Evolutionary conservation across 257 asterid genomes (phyloP).

Genomic region (Euphrasia confusa): DNA sequence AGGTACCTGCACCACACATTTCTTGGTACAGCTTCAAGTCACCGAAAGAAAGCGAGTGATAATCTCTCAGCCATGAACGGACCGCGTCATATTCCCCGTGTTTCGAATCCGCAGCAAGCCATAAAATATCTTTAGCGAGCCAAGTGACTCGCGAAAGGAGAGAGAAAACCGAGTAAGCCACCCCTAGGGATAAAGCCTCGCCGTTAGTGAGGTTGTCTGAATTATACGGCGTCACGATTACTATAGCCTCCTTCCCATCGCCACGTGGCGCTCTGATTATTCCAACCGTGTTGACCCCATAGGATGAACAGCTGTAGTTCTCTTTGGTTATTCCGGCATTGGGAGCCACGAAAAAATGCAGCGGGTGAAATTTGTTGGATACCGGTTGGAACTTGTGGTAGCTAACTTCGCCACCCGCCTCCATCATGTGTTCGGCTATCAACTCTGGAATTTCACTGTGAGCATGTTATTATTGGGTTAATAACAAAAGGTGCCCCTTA

Average conservation of each 20-base stretch:
- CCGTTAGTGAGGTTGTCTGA: slow-evolving; percentile 45
- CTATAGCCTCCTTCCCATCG: slow-evolving; percentile 95
- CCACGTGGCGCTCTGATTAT: slow-evolving; percentile 91
- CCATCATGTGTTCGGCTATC: slow-evolving; percentile 58
- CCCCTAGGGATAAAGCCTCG: slow-evolving; percentile 88
- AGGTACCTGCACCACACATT: slow-evolving; percentile 32
- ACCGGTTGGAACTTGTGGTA: slow-evolving; percentile 68
- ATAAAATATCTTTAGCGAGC: slow-evolving; percentile 92
- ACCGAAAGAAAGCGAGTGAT: slow-evolving; percentile 58
- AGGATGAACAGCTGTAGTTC: slow-evolving; percentile 56
- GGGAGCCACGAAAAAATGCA: slow-evolving; percentile 72
- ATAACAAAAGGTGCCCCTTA: slow-evolving; percentile 36
- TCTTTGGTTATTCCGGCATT: slow-evolving; percentile 45
- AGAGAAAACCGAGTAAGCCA: slow-evolving; percentile 76
- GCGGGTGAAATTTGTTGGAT: slow-evolving; percentile 56
- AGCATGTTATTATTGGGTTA: background rate
- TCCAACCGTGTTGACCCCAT: slow-evolving; percentile 82
- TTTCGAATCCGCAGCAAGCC: slow-evolving; percentile 93
- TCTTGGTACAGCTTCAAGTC: slow-evolving; percentile 36
- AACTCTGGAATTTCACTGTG: slow-evolving; percentile 63
- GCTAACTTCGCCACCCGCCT: slow-evolving; percentile 79
- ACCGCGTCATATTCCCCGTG: slow-evolving; percentile 89
- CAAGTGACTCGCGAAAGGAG: slow-evolving; percentile 83
- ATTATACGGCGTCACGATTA: slow-evolving; percentile 87
- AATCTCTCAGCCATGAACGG: slow-evolving; percentile 84